phyloP scores from a whole-genome alignment of 2,329 filamentous ascomycete genomes.

The Beauveria australis region DNA sequence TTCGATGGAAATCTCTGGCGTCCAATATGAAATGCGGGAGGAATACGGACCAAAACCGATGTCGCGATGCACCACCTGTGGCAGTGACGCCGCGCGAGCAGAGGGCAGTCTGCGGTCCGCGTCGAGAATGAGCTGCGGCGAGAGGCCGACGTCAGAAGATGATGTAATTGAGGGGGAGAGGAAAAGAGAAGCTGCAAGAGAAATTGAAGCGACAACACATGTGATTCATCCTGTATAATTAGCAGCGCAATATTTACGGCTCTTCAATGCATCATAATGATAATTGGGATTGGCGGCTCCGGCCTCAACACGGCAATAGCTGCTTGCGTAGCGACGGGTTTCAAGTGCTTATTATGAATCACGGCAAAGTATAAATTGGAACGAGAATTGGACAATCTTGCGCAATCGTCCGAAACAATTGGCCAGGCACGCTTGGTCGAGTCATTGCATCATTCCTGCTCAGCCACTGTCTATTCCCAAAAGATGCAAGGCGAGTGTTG shows the following conservation, averaged over 20 bases:
- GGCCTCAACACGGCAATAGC: not conserved
- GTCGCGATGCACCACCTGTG: conserved; percentile 5
- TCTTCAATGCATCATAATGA: not conserved
- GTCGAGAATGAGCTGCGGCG: not conserved
- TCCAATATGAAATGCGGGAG: conserved; percentile 6
- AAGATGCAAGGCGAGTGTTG: not conserved
- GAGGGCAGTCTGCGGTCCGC: not conserved
- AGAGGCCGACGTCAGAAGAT: not conserved
- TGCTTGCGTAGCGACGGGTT: not conserved
- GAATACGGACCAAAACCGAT: conserved; percentile 7
- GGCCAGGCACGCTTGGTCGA: not conserved
- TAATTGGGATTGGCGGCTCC: not conserved
- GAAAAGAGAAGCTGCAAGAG: not conserved
- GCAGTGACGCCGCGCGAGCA: not conserved
- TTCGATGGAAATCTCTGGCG: conserved; percentile 7
- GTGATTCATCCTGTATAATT: not conserved
- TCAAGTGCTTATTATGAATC: not conserved
- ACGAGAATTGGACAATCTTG: too few species aligned
- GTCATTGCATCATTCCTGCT: too few species aligned
- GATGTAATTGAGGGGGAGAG: not conserved
- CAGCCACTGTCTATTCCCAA: too few species aligned
- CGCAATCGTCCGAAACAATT: too few species aligned
- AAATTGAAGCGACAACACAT: not conserved
- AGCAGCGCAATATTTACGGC: not conserved
- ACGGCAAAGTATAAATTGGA: too few species aligned